Conservation (phyloP, 352 stramenopile species). For the Aphanomyces cochlioides region DNA sequence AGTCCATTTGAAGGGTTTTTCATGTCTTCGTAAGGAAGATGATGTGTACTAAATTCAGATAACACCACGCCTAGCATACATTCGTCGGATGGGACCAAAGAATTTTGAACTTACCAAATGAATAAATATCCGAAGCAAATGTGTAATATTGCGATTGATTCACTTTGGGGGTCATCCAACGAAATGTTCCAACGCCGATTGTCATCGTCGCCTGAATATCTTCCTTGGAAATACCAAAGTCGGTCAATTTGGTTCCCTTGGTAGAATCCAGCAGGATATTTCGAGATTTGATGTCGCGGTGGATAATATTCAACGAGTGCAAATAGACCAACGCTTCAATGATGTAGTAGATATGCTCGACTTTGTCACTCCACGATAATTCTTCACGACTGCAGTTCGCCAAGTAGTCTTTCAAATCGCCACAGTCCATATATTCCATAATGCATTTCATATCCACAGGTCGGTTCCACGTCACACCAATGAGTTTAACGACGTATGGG, state of each 20-base stretch:
- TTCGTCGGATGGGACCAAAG: slow-evolving; percentile 1
- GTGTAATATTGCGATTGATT: slow-evolving; percentile 47
- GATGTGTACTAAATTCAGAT: slow-evolving; percentile 22
- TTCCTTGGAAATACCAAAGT: slow-evolving; percentile 52
- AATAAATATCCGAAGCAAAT: slow-evolving; percentile 52
- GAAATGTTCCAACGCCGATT: slow-evolving; percentile 45
- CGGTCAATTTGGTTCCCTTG: slow-evolving; percentile 54
- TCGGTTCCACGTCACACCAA: too few species aligned
- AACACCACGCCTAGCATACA: slow-evolving; percentile 11
- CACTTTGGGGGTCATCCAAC: slow-evolving; percentile 50
- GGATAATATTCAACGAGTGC: slow-evolving; percentile 60
- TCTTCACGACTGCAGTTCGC: slow-evolving; percentile 1
- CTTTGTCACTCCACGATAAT: slow-evolving; percentile 63
- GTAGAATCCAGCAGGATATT: slow-evolving; percentile 61
- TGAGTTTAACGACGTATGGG: too few species aligned
- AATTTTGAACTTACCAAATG: slow-evolving; percentile 32
- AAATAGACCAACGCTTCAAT: slow-evolving; percentile 63
- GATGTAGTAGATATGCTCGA: slow-evolving; percentile 63
- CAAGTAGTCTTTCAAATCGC: too few species aligned
- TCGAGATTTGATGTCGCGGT: slow-evolving; percentile 59
- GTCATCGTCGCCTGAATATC: slow-evolving; percentile 58
- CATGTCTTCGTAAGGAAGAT: slow-evolving; percentile 18
- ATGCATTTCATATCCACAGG: too few species aligned
- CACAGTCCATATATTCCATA: too few species aligned
- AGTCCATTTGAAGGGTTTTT: slow-evolving; percentile 15